Evolutionary conservation across 192 early-diverging fungal genomes (phyloP).

Genomic region (Linnemannia exigua): DNA sequence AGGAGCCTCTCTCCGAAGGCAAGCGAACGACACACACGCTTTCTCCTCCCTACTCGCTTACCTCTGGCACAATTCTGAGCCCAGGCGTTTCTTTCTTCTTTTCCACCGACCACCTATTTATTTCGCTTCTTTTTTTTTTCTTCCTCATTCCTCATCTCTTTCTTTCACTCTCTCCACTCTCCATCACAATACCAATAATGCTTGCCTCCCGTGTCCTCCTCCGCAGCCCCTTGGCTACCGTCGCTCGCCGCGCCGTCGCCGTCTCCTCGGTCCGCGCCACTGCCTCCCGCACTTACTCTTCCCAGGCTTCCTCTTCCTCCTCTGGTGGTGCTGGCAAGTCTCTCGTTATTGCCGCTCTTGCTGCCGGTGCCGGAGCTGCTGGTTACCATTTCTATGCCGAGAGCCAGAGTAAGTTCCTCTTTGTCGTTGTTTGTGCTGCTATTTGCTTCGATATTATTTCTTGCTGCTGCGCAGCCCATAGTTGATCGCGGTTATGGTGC

Average conservation of each 20-base stretch:
- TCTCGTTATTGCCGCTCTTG: slow-evolving; percentile 28
- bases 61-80: no score
- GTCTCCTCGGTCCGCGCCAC: slow-evolving; percentile 30
- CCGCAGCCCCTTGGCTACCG: slow-evolving; percentile 45
- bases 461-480: not conserved
- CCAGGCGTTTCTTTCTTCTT: slow-evolving; percentile 20
- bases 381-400: slow-evolving; percentile 46
- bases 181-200: slow-evolving; percentile 19
- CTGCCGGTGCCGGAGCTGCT: slow-evolving; percentile 48
- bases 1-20: slow-evolving; percentile 2
- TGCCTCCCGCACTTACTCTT: slow-evolving; percentile 36
- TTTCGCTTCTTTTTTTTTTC: not conserved
- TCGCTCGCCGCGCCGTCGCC: slow-evolving; percentile 36
- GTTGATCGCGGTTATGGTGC: not conserved
- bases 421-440: not conserved
- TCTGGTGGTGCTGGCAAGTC: slow-evolving; percentile 35
- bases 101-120: slow-evolving; percentile 9
- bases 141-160: slow-evolving; percentile 12
- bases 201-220: slow-evolving; percentile 35
- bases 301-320: slow-evolving; percentile 22
- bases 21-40: not conserved
- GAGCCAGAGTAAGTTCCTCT: slow-evolving; percentile 36
- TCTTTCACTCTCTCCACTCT: slow-evolving; percentile 13
- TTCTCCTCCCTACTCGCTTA: no score
- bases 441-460: no score